Conservation (phyloP, 441 rosid species). For the Eruca vesicaria region DNA sequence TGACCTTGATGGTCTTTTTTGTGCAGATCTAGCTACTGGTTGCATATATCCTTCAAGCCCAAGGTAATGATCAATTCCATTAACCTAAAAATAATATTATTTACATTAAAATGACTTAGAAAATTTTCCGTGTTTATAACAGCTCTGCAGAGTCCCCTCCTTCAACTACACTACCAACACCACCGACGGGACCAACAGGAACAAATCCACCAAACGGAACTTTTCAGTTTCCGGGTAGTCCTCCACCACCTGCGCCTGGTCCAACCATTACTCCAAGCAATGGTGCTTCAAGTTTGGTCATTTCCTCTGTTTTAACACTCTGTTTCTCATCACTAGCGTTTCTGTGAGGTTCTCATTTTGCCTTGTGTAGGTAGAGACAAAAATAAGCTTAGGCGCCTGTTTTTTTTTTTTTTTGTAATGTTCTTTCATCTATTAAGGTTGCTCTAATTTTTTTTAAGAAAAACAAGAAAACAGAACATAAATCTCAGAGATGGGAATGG, state of each 20-base stretch:
- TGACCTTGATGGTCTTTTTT: slow-evolving; percentile 11
- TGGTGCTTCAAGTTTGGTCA: slow-evolving; percentile 30
- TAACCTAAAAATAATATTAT: slow-evolving; percentile 11
- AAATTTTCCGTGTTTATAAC: slow-evolving; percentile 7
- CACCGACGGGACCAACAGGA: not conserved
- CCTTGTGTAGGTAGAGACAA: slow-evolving; percentile 28
- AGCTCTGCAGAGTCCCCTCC: slow-evolving; percentile 48
- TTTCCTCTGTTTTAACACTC: slow-evolving; percentile 32
- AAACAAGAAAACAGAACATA: slow-evolving; percentile 3
- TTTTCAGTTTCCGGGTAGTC: not conserved
- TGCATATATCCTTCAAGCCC: slow-evolving; percentile 69
- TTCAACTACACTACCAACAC: slow-evolving; percentile 22
- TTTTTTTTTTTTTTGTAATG: slow-evolving; percentile 8
- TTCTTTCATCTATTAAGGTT: slow-evolving; percentile 11
- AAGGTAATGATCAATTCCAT: slow-evolving; percentile 43
- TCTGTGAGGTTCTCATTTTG: slow-evolving; percentile 20
- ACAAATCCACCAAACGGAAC: slow-evolving; percentile 33
- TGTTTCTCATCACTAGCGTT: slow-evolving; percentile 42
- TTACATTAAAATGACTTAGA: not conserved
- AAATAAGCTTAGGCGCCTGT: slow-evolving; percentile 18
- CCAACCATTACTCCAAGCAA: slow-evolving; percentile 43
- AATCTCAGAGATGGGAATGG: slow-evolving; percentile 19
- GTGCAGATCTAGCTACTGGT: slow-evolving; percentile 49
- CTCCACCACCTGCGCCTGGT: slow-evolving; percentile 43
- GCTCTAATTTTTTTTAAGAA: not conserved